Percentiles rank a stretch among this genome's conserved stretches.
phyloP scores from a whole-genome alignment of 2,329 filamentous ascomycete genomes.

The Exophiala lecanii-corni region DNA sequence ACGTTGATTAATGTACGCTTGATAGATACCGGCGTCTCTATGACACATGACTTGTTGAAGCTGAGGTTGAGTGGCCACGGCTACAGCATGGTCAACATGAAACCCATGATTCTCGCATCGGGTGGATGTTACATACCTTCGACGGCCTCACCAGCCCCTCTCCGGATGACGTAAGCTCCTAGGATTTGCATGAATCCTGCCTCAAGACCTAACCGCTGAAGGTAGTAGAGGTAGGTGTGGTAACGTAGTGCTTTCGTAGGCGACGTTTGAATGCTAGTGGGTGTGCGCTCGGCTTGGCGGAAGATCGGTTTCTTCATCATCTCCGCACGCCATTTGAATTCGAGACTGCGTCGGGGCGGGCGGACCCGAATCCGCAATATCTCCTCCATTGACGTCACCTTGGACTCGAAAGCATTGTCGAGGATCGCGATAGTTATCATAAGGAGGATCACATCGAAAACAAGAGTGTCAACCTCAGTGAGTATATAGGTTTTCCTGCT shows the following conservation, averaged over 20 bases:
- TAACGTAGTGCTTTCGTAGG: conserved; percentile 9
- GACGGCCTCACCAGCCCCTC: conserved; percentile 10
- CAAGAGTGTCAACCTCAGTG: too few species aligned
- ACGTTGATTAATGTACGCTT: conserved; percentile 12
- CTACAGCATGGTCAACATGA: too few species aligned
- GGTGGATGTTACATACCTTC: conserved; percentile 1
- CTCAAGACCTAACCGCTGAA: conserved; percentile 7
- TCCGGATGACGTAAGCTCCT: conserved; percentile 9
- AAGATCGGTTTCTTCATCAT: conserved; percentile 9
- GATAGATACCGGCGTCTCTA: conserved; percentile 11
- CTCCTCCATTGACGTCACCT: conserved; percentile 7
- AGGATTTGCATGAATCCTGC: conserved; percentile 11
- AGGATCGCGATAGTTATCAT: too few species aligned
- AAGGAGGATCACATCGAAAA: too few species aligned
- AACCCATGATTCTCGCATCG: conserved; percentile 1
- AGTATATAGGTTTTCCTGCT: too few species aligned
- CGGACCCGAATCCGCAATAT: conserved; percentile 12
- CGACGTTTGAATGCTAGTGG: conserved; percentile 10
- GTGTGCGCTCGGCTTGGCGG: conserved; percentile 8
- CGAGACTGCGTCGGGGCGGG: conserved; percentile 9
- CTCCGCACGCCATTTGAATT: conserved; percentile 8
- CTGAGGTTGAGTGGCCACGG: too few species aligned
- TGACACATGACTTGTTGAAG: conserved; percentile 8
- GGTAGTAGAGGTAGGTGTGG: conserved; percentile 10
- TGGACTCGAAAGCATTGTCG: too few species aligned